A percentile compares a stretch with the other conserved stretches of the same genome.
phyloP scores from a whole-genome alignment of 2,329 filamentous ascomycete genomes.

The Diplodia intermedia region DNA sequence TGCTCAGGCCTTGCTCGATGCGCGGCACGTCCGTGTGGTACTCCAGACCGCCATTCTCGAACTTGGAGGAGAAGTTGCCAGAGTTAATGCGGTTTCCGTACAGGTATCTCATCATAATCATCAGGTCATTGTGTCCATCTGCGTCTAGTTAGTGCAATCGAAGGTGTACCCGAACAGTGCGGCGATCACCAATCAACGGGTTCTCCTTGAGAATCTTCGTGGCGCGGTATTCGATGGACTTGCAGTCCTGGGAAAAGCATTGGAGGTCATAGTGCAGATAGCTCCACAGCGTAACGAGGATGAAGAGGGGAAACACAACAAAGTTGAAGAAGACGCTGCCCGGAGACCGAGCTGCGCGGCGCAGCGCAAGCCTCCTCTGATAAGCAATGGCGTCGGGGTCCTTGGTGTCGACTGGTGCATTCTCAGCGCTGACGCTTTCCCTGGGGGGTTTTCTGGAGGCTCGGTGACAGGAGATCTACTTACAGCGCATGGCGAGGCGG shows the following conservation, averaged over 20 bases:
- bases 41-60: constrained; percentile 71
- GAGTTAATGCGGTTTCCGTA: constrained; percentile 82
- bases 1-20: constrained; percentile 72
- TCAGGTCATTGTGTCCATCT: constrained; percentile 92
- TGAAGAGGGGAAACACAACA: constrained; percentile 23
- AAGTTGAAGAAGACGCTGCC: constrained; percentile 29
- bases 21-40: constrained; percentile 82
- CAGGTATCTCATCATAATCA: constrained; percentile 70
- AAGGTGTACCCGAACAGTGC: background rate
- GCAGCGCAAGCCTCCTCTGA: constrained; percentile 24
- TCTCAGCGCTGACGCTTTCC: constrained; percentile 2
- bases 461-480: background rate
- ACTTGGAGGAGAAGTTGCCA: constrained; percentile 74
- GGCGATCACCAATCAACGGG: constrained; percentile 49
- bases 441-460: too few relatives aligned
- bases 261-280: constrained; percentile 6
- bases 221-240: constrained; percentile 42
- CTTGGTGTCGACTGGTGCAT: constrained; percentile 7
- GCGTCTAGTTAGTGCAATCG: constrained; percentile 36
- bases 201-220: constrained; percentile 47
- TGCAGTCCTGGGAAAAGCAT: constrained; percentile 22
- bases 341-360: constrained; percentile 22
- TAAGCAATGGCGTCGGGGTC: constrained; percentile 7
- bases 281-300: constrained; percentile 13
- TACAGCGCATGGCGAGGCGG: constrained; percentile 9